Evolutionary conservation across 306 rosid species (phyloP).

Genomic region (Castanospermum australe): DNA sequence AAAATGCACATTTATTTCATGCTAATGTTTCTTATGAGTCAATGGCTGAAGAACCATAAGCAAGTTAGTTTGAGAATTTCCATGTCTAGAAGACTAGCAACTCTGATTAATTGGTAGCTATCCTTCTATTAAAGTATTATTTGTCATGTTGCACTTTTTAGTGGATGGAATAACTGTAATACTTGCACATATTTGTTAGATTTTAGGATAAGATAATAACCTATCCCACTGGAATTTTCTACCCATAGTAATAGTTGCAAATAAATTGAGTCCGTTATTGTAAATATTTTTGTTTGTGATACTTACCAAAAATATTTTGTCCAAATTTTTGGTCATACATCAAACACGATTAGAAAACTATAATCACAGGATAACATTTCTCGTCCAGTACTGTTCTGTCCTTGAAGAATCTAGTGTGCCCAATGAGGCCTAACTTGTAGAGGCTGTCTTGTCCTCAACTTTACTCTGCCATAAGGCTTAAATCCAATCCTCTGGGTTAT

Average conservation of each 20-base stretch:
- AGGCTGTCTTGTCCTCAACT: conserved; percentile 6
- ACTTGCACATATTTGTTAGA: not conserved
- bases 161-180: not conserved
- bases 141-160: not conserved
- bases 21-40: not conserved
- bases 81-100: not conserved
- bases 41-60: not conserved
- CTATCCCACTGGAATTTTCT: not conserved
- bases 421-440: not conserved
- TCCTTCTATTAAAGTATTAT: not conserved
- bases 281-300: not conserved
- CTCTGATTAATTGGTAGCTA: not conserved
- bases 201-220: not conserved
- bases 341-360: not conserved
- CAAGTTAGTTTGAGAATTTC: not conserved
- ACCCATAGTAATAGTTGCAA: not conserved
- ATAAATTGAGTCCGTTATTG: not conserved
- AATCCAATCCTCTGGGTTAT: not conserved
- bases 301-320: not conserved
- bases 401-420: not conserved
- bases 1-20: not conserved
- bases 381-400: not conserved
- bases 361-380: not conserved
- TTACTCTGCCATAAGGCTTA: not conserved
- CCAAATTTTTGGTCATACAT: not conserved